Evolutionary conservation across 2,329 filamentous ascomycete species (phyloP), one percentile per base, ranked within the genome.

Genomic region (Penicillium rolfsii): DNA sequence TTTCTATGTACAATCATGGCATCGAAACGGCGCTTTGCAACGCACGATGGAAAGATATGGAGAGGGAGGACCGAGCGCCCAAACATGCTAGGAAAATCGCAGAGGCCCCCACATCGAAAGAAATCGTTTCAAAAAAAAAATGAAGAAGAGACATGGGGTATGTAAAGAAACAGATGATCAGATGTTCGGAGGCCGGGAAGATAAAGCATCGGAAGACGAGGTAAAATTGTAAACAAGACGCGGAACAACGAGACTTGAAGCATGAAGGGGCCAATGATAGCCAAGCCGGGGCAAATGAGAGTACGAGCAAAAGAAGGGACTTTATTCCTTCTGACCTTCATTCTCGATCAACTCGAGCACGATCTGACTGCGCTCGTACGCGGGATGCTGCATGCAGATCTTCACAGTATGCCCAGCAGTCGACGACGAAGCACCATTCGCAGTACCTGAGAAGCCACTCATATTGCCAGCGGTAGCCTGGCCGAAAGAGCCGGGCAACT

Each of bases 311-410:
- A 14, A 16, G 33, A 40, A 26, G 11, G 2, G 11, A 5, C 26
- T 38, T 64, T 64, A 81, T 63, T 86, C 84, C 70, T 82, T 84
- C 64, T 94, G 90, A 5, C 91, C 93, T 71, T 96, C 91, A 75
- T 98, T 98, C 68, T 98, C 84, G 66, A 97, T 80, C 84, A 99
- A 84, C 80, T 99, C 95, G 64, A 98, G 82, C 64, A 99, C 88
- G 66, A 99, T 88, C 81, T 97, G 93, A 72, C 88, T 89, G 55
- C 90, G 88, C 61, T 91, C 86, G 64, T 90, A 83, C 78, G 96
- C 91, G 0, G 95, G 95, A 80, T 99, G 95, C 72, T 92, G 91
- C 91, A 99, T 93, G 70, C 89, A 90, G 68, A 99, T 87, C 85
- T 99, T 99, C 71, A 98, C 89, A 1, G 91, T 96, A 57, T 91